These are phyloP conservation scores for Ustilago crameri DNA, from an alignment of 1,284 basidiomycete genomes.

Conservation along the genomic window DNA sequence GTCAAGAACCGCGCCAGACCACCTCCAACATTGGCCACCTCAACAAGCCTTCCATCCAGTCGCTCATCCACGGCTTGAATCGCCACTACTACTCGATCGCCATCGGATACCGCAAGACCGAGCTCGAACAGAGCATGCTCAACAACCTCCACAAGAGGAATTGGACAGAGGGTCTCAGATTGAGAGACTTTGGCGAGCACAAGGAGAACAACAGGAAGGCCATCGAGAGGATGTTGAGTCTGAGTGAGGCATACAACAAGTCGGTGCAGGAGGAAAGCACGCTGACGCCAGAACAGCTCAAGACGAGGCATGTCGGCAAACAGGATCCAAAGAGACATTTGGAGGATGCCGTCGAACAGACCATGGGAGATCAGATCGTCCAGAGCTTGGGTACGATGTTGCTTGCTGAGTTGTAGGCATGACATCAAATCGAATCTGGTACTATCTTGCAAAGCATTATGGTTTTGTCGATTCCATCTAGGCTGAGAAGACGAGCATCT, in stretches of 20 bases:
- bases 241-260: constrained; percentile 68
- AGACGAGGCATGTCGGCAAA: constrained; percentile 67
- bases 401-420: constrained; percentile 39
- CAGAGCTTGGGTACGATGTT: constrained; percentile 66
- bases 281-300: constrained; percentile 63
- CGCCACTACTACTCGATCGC: constrained; percentile 68
- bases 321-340: constrained; percentile 68
- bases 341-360: constrained; percentile 65
- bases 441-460: too few species aligned
- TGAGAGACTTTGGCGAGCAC: constrained; percentile 66
- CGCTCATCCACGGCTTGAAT: constrained; percentile 67
- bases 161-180: constrained; percentile 66
- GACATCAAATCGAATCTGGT: too few species aligned
- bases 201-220: constrained; percentile 65
- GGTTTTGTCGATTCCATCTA: too few species aligned
- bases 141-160: constrained; percentile 67
- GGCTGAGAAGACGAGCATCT: too few species aligned
- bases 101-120: constrained; percentile 67
- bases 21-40: constrained; percentile 99
- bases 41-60: constrained; percentile 98
- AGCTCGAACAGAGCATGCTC: constrained; percentile 68
- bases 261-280: constrained; percentile 66
- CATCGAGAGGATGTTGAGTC: constrained; percentile 62
- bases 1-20: constrained; percentile 92
- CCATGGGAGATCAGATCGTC: constrained; percentile 68